Evolutionary conservation across 495 filamentous ascomycete genomes (phyloP), one percentile per base, ranked within the genome.

Genomic region (Tetracladium setigerum): DNA sequence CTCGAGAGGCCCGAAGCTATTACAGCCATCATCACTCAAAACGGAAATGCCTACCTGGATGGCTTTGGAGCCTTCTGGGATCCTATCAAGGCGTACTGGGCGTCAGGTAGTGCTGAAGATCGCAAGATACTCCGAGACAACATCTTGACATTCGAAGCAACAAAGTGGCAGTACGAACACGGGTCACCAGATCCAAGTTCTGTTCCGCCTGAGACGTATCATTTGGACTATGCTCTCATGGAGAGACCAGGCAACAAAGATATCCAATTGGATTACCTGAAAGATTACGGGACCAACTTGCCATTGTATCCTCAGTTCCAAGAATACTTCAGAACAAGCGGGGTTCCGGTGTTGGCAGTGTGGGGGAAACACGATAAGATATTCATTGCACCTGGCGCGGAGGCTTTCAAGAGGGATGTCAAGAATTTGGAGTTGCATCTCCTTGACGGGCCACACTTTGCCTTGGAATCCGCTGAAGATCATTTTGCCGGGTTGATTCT

Each of bases 361-460:
- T 85, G 81, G 81, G 80, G 81, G 0, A 77, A 74, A 63, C 67
- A 74, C 39, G 81, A 83, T 63, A 52, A 48, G 5, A 67, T 76
- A 19, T 84, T 84, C 54, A 60, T 79, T 4, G 52, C 69, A 2
- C 51, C 70, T 1, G 80, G 80, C 0, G 79, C 78, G 7, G 73
- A 81, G 57, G 78, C 78, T 1, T 82, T 70, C 45, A 73, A 66
- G 52, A 66, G 56, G 30, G 80, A 83, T 64, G 51, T 78, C 7
- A 61, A 67, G 17, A 57, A 69, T 17, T 65, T 74, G 10, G 67
- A 77, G 58, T 55, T 76, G 11, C 56, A 66, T 38, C 61, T 73
- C 35, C 47, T 82, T 40, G 76, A 84, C 60, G 71, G 70, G 0
- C 77, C 77, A 1, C 81, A 83, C 58, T 83, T 82, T 67, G 78